phyloP scores from a whole-genome alignment of 2,329 filamentous ascomycete genomes.

The Penicillium hordei region DNA sequence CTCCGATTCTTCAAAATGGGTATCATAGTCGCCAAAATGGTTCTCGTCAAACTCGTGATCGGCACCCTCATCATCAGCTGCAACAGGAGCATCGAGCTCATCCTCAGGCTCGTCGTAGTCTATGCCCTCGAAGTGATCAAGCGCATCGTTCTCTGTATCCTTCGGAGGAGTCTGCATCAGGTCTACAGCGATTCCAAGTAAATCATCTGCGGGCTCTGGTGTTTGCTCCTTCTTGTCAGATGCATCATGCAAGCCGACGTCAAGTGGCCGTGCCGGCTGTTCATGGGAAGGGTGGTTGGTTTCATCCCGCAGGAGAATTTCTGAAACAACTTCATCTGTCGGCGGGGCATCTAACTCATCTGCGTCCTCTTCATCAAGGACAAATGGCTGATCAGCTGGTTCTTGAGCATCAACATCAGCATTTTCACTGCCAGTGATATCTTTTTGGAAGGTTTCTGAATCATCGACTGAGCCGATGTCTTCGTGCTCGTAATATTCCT shows the following conservation, averaged over 20 bases:
- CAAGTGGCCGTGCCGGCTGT: slow-evolving; percentile 23
- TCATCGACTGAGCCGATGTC: slow-evolving; percentile 15
- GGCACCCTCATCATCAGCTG: slow-evolving; percentile 14
- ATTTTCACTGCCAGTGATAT: slow-evolving; percentile 9
- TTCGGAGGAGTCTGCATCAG: slow-evolving; percentile 30
- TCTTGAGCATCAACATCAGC: slow-evolving; percentile 3
- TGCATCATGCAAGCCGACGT: slow-evolving; percentile 10
- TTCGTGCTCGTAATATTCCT: slow-evolving; percentile 16
- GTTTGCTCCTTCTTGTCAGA: slow-evolving; percentile 16
- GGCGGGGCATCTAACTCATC: slow-evolving; percentile 10
- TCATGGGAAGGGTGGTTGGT: slow-evolving; percentile 13
- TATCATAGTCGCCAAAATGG: slow-evolving; percentile 43
- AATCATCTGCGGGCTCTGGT: slow-evolving; percentile 28
- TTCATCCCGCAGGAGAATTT: slow-evolving; percentile 13
- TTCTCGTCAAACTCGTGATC: slow-evolving; percentile 29
- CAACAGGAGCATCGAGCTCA: slow-evolving; percentile 14
- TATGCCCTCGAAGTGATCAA: slow-evolving; percentile 13
- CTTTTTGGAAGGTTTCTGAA: slow-evolving; percentile 9
- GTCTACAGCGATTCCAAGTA: slow-evolving; percentile 36
- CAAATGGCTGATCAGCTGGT: slow-evolving; percentile 10
- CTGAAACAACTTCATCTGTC: slow-evolving; percentile 14
- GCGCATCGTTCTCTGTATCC: slow-evolving; percentile 7
- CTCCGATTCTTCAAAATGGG: slow-evolving; percentile 35
- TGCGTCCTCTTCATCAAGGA: slow-evolving; percentile 11
- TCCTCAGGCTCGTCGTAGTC: slow-evolving; percentile 22